A percentile compares a stretch with the other conserved stretches of the same genome.
Conservation (phyloP, 495 filamentous ascomycete genomes). For the Rhizodiscina lignyota region DNA sequence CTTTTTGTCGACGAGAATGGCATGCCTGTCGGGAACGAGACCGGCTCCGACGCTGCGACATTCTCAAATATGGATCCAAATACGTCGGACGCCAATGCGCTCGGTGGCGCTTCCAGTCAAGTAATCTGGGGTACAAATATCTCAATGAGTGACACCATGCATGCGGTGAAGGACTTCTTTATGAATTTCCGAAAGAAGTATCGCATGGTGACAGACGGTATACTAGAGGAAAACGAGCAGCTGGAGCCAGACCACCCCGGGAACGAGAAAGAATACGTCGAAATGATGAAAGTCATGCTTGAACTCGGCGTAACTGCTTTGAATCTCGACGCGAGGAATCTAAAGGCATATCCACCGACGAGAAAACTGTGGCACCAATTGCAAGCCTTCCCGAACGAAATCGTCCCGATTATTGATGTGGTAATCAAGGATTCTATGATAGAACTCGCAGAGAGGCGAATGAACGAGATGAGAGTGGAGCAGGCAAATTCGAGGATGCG, state of each 20-base stretch:
- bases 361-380: constrained; percentile 90
- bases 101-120: constrained; percentile 57
- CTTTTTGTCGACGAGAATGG: constrained; percentile 74
- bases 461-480: constrained; percentile 48
- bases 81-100: constrained; percentile 80
- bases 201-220: constrained; percentile 74
- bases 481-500: constrained; percentile 18
- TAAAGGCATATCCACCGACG: constrained; percentile 85
- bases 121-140: constrained; percentile 98
- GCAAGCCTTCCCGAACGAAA: constrained; percentile 83
- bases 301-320: constrained; percentile 65
- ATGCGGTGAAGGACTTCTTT: constrained; percentile 77
- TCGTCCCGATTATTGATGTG: constrained; percentile 93
- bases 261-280: constrained; percentile 59
- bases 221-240: constrained; percentile 49
- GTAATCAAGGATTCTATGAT: constrained; percentile 85
- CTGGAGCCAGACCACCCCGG: constrained; percentile 35
- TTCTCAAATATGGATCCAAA: constrained; percentile 76
- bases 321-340: constrained; percentile 75
- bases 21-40: constrained; percentile 33
- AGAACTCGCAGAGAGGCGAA: constrained; percentile 67
- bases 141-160: constrained; percentile 75
- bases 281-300: constrained; percentile 79
- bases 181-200: constrained; percentile 83
- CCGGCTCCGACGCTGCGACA: constrained; percentile 59